Percentiles rank a stretch among this genome's conserved stretches.
These are phyloP conservation scores for Cercophora sp. DNA, from an alignment of 495 filamentous ascomycete genomes.

Conservation along the genomic window DNA sequence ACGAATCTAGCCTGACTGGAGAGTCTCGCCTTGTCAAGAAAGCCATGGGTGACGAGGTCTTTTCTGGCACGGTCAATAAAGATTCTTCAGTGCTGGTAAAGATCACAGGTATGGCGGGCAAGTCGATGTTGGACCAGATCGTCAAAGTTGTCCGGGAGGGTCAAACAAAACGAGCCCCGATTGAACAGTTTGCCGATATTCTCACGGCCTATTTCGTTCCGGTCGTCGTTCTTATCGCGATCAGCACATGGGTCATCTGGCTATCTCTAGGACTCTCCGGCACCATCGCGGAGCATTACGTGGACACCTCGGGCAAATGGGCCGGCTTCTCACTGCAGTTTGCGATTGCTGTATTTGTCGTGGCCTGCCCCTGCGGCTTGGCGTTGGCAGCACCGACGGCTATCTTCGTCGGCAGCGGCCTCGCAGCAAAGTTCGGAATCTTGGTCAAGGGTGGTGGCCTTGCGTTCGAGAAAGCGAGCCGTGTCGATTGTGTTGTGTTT, in stretches of 20 bases:
- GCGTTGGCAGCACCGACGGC: slow-evolving; percentile 91
- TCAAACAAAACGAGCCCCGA: slow-evolving; percentile 79
- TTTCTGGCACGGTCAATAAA: slow-evolving; percentile 82
- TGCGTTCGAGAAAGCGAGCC: slow-evolving; percentile 90
- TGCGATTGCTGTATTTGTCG: slow-evolving; percentile 90
- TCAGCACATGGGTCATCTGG: slow-evolving; percentile 83
- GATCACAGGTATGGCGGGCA: slow-evolving; percentile 66
- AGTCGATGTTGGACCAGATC: slow-evolving; percentile 90
- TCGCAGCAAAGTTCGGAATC: slow-evolving; percentile 86
- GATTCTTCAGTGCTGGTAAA: slow-evolving; percentile 64
- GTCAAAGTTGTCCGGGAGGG: slow-evolving; percentile 87
- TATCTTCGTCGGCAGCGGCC: slow-evolving; percentile 82
- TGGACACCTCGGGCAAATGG: slow-evolving; percentile 72
- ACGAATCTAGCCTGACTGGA: slow-evolving; percentile 88
- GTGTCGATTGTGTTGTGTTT: slow-evolving; percentile 82
- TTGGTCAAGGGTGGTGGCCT: slow-evolving; percentile 94
- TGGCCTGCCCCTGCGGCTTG: slow-evolving; percentile 91
- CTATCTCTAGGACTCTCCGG: slow-evolving; percentile 69
- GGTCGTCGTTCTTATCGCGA: slow-evolving; percentile 72
- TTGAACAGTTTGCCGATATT: slow-evolving; percentile 79
- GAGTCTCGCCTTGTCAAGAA: slow-evolving; percentile 80
- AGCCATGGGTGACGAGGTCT: slow-evolving; percentile 65
- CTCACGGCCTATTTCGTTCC: slow-evolving; percentile 90
- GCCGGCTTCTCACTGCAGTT: slow-evolving; percentile 85
- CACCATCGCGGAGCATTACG: slow-evolving; percentile 59